Evolutionary conservation across 805 yeast genomes (phyloP), one percentile per base, ranked within the genome.

Genomic region (Yamadazyma paraphyllophila): DNA sequence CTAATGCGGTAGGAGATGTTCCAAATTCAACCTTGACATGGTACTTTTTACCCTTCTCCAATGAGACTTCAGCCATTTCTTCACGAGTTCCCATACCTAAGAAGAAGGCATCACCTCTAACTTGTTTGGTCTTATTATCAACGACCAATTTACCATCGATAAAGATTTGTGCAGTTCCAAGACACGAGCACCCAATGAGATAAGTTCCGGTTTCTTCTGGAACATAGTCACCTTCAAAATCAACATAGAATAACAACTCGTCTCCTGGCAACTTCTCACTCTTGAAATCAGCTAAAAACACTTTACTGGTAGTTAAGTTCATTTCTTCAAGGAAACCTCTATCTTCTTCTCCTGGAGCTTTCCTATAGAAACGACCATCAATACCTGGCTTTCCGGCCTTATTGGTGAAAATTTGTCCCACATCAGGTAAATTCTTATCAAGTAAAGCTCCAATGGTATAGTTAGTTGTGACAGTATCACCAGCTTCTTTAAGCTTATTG

Each of bases 121-220:
- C 62, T 63, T 82, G 86, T 24, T 69, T 59, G 36, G 80, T 75
- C 53, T 69, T 73, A 62, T 81, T 80, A 59, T 82, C 85, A 41
- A 80, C 76, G 27, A 82, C 64, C 46, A 80, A 62, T 53, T 74
- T 54, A 46, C 62, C 84, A 53, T 82, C 74, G 41, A 81, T 58
- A 52, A 68, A 82, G 16, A 82, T 48, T 56, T 72, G 74, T 26
- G 81, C 83, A 33, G 83, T 76, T 15, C 87, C 87, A 41, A 66
- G 55, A 30, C 73, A 74, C 11, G 77, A 61, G 43, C 77, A 59
- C 16, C 85, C 85, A 53, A 82, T 73, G 45, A 71, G 73, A 54
- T 75, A 81, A 12, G 59, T 66, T 8, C 76, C 82, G 39, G 74
- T 51, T 37, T 65, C 70, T 30, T 76, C 80, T 3, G 85, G 78